Evolutionary conservation across 2,329 filamentous ascomycete genomes (phyloP).

Genomic region (Gyromitra esculenta): DNA sequence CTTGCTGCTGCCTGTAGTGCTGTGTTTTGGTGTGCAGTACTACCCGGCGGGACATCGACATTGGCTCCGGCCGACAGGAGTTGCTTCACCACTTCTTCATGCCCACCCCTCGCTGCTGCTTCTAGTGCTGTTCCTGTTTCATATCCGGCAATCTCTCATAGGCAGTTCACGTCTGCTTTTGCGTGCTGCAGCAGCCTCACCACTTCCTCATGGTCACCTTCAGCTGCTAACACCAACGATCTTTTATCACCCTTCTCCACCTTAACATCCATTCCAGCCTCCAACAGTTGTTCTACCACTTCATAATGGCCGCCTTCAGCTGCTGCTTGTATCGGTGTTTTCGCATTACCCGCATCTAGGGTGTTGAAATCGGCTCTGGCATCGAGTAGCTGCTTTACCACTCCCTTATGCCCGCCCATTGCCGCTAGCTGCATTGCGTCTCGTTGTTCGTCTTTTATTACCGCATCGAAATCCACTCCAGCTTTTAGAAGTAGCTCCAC

Average conservation of each 20-base stretch:
- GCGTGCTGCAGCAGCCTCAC: background rate
- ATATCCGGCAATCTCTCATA: no score
- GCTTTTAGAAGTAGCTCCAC: background rate
- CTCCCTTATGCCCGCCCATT: background rate
- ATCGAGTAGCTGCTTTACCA: background rate
- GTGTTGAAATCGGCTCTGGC: background rate
- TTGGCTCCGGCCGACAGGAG: background rate
- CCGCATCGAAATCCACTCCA: background rate
- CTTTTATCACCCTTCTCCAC: no score
- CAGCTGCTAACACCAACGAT: no score
- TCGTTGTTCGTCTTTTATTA: background rate
- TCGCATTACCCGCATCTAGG: background rate
- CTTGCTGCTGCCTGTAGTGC: no score
- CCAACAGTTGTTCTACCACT: background rate
- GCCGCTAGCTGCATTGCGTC: background rate
- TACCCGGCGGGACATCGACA: background rate
- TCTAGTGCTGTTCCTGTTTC: background rate
- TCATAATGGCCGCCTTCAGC: background rate
- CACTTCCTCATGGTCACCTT: background rate
- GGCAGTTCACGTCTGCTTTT: background rate
- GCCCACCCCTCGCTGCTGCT: background rate
- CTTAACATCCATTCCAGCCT: background rate
- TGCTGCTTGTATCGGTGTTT: conserved; percentile 15
- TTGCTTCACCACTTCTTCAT: background rate
- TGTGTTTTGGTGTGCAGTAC: background rate